Base-by-base conservation (phyloP, 2,329 filamentous ascomycete genomes). In the Sarocladium strictum region DNA sequence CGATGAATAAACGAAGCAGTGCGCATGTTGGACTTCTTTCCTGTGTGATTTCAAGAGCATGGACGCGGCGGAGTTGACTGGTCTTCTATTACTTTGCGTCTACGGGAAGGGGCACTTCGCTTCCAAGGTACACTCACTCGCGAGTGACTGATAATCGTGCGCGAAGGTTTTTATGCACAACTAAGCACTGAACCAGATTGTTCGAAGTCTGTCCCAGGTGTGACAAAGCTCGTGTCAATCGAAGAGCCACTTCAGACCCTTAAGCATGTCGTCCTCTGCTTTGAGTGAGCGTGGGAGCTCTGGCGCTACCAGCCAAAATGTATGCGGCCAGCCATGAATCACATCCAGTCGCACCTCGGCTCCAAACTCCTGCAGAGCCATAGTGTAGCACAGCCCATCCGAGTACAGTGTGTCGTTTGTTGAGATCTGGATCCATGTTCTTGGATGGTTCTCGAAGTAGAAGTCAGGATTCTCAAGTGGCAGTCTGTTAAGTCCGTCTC, bases 391-490 rank as follows among this genome's bases (percentile, higher is more conserved):
- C 9, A 76, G 58, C 9, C 77, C 76, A 61, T 80, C 77, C 17
- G 73, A 76, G 62, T 78, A 79, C 55, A 78, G 68, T 40, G 72
- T 70, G 58, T 80, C 77, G 54, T 79, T 79, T 10, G 73, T 75
- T 56, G 70, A 73, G 3, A 78, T 64, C 64, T 80, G 77, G 15
- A 79, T 69, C 70, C 73, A 80, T 45, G 73, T 75, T 55, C 67
- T 64, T 55, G 73, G 70, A 57, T 72, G 61, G 2, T 56, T 64
- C 3, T 59, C 53, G 41, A 78, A 50, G 11, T 65, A 60, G 12
- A 63, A 58, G 3, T 40, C 17, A 0, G 54, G 49, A 1, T 62
- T 65, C 60, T 77, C 76, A 3, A 78, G 60, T 10, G 75, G 76
- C 59, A 78, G 69, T 35, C 60, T 62, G 26, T 62, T 59, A 21